Percentiles rank a stretch among this genome's conserved stretches.
phyloP scores from a whole-genome alignment of 2,329 filamentous ascomycete genomes.

The Parastagonospora avenae region DNA sequence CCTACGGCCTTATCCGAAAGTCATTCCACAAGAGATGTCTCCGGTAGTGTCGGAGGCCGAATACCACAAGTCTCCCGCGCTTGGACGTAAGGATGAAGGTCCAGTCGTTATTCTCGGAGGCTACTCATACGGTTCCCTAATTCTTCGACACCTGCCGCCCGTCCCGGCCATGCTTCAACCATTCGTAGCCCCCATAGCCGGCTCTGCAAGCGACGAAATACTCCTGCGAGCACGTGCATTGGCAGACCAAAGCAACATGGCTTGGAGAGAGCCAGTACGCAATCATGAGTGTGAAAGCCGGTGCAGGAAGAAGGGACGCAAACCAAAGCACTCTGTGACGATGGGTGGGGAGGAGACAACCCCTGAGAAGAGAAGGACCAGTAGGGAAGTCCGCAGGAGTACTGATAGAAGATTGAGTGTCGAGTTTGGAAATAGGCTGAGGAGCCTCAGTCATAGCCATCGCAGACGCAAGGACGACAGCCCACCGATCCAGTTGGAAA shows the following conservation, averaged over 20 bases:
- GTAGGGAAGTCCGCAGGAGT: slow-evolving; percentile 46
- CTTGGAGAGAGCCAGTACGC: slow-evolving; percentile 41
- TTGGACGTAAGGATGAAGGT: neutral
- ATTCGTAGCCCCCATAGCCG: slow-evolving; percentile 61
- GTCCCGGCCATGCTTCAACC: slow-evolving; percentile 60
- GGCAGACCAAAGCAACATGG: slow-evolving; percentile 64
- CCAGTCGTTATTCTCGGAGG: slow-evolving; percentile 68
- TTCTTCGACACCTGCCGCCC: slow-evolving; percentile 74
- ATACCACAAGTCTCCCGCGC: neutral
- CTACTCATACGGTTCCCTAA: slow-evolving; percentile 89
- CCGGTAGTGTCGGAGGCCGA: slow-evolving; percentile 7
- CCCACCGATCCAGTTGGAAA: slow-evolving; percentile 10
- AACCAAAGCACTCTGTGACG: slow-evolving; percentile 32
- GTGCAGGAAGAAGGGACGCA: slow-evolving; percentile 34
- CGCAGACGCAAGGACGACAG: slow-evolving; percentile 15
- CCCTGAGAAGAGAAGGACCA: slow-evolving; percentile 46
- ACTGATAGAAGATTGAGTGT: slow-evolving; percentile 40
- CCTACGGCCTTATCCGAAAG: slow-evolving; percentile 46
- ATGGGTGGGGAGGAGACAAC: slow-evolving; percentile 57
- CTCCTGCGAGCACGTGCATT: slow-evolving; percentile 71
- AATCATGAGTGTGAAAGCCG: slow-evolving; percentile 23
- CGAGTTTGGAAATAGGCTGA: slow-evolving; percentile 37
- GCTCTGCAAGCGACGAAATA: slow-evolving; percentile 70
- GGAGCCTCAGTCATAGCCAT: slow-evolving; percentile 40
- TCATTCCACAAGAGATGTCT: slow-evolving; percentile 21